A percentile compares a stretch with the other conserved stretches of the same genome.
phyloP scores from a whole-genome alignment of 164 flowering plant species.

The Magnolia sinica region DNA sequence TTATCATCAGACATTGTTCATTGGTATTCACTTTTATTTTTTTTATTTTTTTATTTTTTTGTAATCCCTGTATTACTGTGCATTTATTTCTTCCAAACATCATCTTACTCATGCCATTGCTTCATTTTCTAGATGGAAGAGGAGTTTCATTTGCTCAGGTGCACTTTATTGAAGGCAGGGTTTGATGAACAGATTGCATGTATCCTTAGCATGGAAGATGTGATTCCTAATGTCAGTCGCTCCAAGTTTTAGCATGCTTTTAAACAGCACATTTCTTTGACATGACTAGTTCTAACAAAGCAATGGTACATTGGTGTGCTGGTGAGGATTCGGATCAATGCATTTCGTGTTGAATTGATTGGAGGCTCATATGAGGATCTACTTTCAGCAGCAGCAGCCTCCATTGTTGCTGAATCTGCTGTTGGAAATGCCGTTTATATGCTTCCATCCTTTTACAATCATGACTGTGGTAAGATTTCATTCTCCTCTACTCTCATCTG shows the following conservation, averaged over 20 bases:
- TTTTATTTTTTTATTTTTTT: not conserved
- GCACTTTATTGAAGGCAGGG: constrained; percentile 39
- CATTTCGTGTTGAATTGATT: constrained; percentile 81
- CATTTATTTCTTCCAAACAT: constrained; percentile 1
- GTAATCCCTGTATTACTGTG: not conserved
- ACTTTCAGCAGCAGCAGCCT: constrained; percentile 62
- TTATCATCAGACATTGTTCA: not conserved
- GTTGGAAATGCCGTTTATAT: constrained; percentile 64
- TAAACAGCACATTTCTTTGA: constrained; percentile 34
- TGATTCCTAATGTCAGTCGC: not conserved
- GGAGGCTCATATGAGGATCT: constrained; percentile 77
- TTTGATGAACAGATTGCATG: constrained; percentile 48
- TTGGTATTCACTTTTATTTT: not conserved
- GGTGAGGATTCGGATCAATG: constrained; percentile 85
- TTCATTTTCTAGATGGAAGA: constrained; percentile 56
- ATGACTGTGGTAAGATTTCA: constrained; percentile 50
- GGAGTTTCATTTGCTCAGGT: constrained; percentile 55
- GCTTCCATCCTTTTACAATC: constrained; percentile 64
- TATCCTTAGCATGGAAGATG: constrained; percentile 45
- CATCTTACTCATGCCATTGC: not conserved
- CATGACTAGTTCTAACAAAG: constrained; percentile 61
- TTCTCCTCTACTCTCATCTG: not conserved
- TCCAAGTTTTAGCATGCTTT: constrained; percentile 7
- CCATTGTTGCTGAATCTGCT: constrained; percentile 64
- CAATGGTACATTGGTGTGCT: constrained; percentile 73